A percentile compares a stretch with the other conserved stretches of the same genome.
Conservation (phyloP, 2,329 filamentous ascomycete species). For the Trichoderma sp. region DNA sequence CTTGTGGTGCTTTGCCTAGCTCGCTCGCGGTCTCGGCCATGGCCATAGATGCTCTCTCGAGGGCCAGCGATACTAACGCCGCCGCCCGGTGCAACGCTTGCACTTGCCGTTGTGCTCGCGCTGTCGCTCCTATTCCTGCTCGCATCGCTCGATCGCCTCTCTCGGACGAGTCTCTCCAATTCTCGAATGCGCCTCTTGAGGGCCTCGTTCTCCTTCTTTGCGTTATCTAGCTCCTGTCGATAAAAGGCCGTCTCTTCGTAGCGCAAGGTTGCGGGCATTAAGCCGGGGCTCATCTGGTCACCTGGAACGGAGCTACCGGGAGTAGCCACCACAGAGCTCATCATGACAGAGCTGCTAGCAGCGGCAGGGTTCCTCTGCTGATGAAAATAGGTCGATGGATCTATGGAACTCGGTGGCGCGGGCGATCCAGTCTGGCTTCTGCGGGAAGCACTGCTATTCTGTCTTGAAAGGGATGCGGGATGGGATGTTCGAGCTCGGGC, state of each 20-base stretch:
- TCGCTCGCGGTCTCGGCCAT: constrained; percentile 42
- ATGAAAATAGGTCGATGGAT: constrained; percentile 47
- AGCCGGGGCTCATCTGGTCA: constrained; percentile 50
- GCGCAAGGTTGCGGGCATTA: constrained; percentile 55
- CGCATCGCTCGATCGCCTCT: constrained; percentile 47
- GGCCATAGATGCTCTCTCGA: constrained; percentile 36
- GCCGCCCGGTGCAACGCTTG: constrained; percentile 38
- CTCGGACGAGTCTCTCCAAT: constrained; percentile 54
- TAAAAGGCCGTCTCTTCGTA: constrained; percentile 63
- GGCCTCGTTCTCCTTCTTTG: constrained; percentile 62
- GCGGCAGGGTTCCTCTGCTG: constrained; percentile 42
- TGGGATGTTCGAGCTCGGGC: constrained; percentile 45
- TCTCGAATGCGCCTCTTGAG: constrained; percentile 61
- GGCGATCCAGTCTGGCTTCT: constrained; percentile 52
- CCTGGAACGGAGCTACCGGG: constrained; percentile 35
- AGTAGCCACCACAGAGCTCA: constrained; percentile 41
- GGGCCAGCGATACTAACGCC: constrained; percentile 46
- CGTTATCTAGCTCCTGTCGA: constrained; percentile 57
- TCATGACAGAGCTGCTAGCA: constrained; percentile 31
- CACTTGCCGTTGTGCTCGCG: constrained; percentile 51
- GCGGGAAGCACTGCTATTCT: constrained; percentile 55
- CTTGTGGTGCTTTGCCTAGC: constrained; percentile 46
- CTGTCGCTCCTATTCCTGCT: constrained; percentile 51
- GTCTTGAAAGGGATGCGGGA: constrained; percentile 47
- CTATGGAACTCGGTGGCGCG: constrained; percentile 42